Percentiles rank a stretch among this genome's conserved stretches.
These are phyloP conservation scores for Tetraselmis striata DNA, from an alignment of 139 green algal genomes.

Conservation along the genomic window DNA sequence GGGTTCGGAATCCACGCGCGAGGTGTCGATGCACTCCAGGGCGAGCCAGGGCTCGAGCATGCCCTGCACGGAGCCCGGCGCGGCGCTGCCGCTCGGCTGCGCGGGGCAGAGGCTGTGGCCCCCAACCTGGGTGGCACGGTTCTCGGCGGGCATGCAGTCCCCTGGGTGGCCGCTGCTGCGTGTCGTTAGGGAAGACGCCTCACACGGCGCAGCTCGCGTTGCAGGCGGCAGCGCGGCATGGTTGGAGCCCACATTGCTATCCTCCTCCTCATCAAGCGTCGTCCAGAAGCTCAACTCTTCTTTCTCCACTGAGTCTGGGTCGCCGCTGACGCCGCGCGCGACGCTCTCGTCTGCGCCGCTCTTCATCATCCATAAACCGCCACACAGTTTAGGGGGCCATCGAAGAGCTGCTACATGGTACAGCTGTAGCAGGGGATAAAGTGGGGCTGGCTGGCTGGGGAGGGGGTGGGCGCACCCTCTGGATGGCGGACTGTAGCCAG, in stretches of 20 bases:
- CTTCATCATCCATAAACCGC: too few species aligned
- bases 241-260: not conserved
- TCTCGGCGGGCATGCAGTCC: too few species aligned
- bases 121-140: not conserved
- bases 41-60: not conserved
- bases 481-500: not conserved
- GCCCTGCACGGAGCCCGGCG: not conserved
- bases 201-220: not conserved
- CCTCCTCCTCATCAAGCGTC: not conserved
- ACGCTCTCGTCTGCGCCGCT: not conserved
- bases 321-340: not conserved
- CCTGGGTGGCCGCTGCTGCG: too few species aligned
- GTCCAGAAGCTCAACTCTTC: not conserved
- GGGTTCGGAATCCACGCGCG: not conserved
- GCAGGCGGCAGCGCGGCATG: not conserved
- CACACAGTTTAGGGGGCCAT: not conserved
- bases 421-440: not conserved
- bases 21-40: not conserved
- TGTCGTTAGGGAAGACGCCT: too few species aligned
- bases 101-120: not conserved
- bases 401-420: too few species aligned
- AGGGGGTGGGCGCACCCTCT: too few species aligned
- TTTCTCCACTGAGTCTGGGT: not conserved
- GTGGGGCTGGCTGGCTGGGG: too few species aligned
- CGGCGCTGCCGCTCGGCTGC: not conserved